phyloP scores from a whole-genome alignment of 768 basidiomycete genomes.

The Tylopilus sp. region DNA sequence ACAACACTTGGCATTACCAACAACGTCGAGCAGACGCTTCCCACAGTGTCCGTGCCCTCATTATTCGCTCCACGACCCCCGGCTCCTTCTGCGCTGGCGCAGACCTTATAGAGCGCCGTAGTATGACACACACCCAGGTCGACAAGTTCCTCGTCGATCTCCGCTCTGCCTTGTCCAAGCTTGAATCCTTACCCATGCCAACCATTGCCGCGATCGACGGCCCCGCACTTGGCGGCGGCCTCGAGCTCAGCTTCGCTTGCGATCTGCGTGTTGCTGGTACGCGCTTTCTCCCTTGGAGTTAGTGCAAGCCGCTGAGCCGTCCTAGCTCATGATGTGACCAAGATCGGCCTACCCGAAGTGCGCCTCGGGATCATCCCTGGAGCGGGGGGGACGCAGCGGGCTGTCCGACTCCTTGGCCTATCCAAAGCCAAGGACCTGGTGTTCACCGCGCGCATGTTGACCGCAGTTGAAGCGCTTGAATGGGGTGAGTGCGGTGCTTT shows the following conservation, averaged over 20 bases:
- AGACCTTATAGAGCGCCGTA: constrained; percentile 80
- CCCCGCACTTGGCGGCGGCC: constrained; percentile 89
- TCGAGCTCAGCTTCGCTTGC: constrained; percentile 84
- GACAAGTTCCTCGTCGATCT: constrained; percentile 75
- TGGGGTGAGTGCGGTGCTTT: constrained; percentile 47
- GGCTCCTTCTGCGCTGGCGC: constrained; percentile 91
- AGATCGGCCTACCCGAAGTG: constrained; percentile 86
- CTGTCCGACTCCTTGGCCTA: constrained; percentile 71
- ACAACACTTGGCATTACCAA: neutral
- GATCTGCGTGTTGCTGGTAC: constrained; percentile 87
- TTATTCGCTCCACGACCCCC: constrained; percentile 75
- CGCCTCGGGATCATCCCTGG: constrained; percentile 84
- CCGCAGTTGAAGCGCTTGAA: constrained; percentile 62
- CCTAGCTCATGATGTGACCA: constrained; percentile 63
- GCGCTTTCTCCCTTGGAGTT: constrained; percentile 14
- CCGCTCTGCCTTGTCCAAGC: constrained; percentile 62
- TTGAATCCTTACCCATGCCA: constrained; percentile 84
- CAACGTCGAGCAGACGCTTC: neutral
- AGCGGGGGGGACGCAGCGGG: constrained; percentile 85
- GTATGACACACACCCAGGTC: constrained; percentile 75
- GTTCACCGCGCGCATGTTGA: constrained; percentile 72
- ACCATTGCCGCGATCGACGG: constrained; percentile 93
- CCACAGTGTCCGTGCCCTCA: constrained; percentile 68
- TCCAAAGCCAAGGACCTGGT: constrained; percentile 85
- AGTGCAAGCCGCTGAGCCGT: neutral